phyloP scores from a whole-genome alignment of 78 protist genomes.

The Paulinella micropora region DNA sequence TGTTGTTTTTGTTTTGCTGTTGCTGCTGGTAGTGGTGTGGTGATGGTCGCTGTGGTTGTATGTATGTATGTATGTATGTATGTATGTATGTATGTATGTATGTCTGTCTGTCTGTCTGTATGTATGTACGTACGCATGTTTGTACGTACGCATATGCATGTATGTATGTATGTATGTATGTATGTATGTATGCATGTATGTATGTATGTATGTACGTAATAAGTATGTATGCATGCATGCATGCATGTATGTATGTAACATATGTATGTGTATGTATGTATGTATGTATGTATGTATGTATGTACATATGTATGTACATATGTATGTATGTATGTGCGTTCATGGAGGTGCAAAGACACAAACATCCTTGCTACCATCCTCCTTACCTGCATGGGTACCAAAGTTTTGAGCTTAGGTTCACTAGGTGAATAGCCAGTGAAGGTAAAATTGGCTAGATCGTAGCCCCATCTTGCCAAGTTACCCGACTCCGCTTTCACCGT shows the following conservation, averaged over 20 bases:
- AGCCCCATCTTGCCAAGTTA: too few relatives aligned
- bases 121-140: not conserved
- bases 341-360: too few relatives aligned
- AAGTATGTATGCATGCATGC: not conserved
- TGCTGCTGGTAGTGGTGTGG: too few relatives aligned
- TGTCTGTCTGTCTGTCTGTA: not conserved
- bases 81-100: not conserved
- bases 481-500: too few relatives aligned
- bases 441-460: too few relatives aligned
- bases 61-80: not conserved
- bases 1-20: too few relatives aligned
- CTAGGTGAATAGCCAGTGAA: too few relatives aligned
- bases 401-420: too few relatives aligned
- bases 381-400: too few relatives aligned
- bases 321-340: not conserved
- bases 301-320: not conserved
- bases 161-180: not conserved
- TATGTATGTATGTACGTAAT: not conserved
- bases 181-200: not conserved
- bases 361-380: too few relatives aligned
- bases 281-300: not conserved
- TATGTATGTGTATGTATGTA: not conserved
- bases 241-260: not conserved
- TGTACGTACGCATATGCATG: not conserved
- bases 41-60: too few relatives aligned